Evolutionary conservation across 805 yeast genomes (phyloP), one percentile per base, ranked within the genome.

Genomic region (Wickerhamomyces queroliae): DNA sequence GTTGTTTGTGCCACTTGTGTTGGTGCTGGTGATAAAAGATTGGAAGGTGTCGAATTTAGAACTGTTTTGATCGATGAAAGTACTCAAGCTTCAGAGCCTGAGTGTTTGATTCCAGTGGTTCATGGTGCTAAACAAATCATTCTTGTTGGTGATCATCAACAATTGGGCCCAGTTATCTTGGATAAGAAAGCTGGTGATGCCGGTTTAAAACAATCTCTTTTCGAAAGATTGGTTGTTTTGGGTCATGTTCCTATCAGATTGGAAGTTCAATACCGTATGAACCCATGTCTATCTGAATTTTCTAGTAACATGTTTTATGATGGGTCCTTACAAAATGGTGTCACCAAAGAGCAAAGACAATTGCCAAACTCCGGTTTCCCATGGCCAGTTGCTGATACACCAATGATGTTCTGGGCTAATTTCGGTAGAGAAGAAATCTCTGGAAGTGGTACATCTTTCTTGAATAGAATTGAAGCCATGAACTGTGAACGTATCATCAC

Each of bases 361-460:
- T 57, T 80, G 16, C 45, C 62, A 1, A 64, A 74, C 23, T 67
- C 78, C 7, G 66, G 72, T 5, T 88, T 89, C 65, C 95, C 95
- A n/a, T 90, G 96, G 97, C 96, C 96, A 2, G 80, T 84, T 21
- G 68, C 70, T 19, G 81, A 78, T 36, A 72, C 70, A 5, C 97
- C 96, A n/a, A 87, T 88, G 95, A 84, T 90, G 93, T 86, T 90
- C 53, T 89, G 96, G 96, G 82, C 86, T 1, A 81, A 81, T 48
- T 78, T 79, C 55, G 96, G 96, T 29, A 79, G 83, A 48, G 97
- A 90, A 65, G 97, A 90, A 61, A 76, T 90, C 37, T 78, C 93
- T 19, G 76, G 80, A 0, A 73, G 78, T 46, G 97, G 96, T 42
- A 80, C 83, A 5, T 83, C 95, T 8, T 89, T 69, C 53, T 67